Evolutionary conservation across 2,329 filamentous ascomycete genomes (phyloP).

Genomic region (Ramularia endophylla): DNA sequence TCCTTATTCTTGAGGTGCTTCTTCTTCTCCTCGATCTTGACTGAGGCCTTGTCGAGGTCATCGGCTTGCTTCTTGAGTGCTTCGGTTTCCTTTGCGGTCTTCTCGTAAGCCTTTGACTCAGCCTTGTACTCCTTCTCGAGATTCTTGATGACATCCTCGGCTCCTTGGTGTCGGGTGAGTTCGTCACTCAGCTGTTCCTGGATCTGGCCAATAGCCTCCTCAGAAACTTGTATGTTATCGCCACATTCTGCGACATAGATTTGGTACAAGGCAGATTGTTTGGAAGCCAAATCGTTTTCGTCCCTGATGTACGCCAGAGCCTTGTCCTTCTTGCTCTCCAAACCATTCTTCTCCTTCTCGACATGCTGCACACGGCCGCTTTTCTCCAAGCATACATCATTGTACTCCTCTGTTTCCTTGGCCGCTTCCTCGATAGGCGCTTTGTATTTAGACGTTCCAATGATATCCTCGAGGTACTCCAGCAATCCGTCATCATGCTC

Average conservation of each 20-base stretch:
- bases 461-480: constrained; percentile 97
- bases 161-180: constrained; percentile 84
- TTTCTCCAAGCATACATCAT: constrained; percentile 94
- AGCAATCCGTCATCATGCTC: constrained; percentile 95
- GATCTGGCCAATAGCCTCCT: constrained; percentile 87
- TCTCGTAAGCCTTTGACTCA: constrained; percentile 76
- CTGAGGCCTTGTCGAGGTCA: constrained; percentile 90
- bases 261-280: constrained; percentile 89
- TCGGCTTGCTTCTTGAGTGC: constrained; percentile 77
- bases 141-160: constrained; percentile 82
- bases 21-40: constrained; percentile 96
- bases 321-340: constrained; percentile 96
- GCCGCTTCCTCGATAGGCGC: constrained; percentile 92
- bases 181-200: constrained; percentile 81
- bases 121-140: constrained; percentile 79
- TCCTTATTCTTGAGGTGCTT: constrained; percentile 89
- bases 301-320: constrained; percentile 83
- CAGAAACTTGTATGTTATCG: constrained; percentile 80
- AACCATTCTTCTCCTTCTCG: constrained; percentile 87
- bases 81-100: constrained; percentile 75
- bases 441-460: constrained; percentile 98
- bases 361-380: constrained; percentile 93
- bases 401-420: constrained; percentile 80
- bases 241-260: constrained; percentile 82
- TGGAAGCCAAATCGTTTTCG: constrained; percentile 85